Conservation (phyloP, 1,284 basidiomycete genomes). For the Leucoagaricus sp. region DNA sequence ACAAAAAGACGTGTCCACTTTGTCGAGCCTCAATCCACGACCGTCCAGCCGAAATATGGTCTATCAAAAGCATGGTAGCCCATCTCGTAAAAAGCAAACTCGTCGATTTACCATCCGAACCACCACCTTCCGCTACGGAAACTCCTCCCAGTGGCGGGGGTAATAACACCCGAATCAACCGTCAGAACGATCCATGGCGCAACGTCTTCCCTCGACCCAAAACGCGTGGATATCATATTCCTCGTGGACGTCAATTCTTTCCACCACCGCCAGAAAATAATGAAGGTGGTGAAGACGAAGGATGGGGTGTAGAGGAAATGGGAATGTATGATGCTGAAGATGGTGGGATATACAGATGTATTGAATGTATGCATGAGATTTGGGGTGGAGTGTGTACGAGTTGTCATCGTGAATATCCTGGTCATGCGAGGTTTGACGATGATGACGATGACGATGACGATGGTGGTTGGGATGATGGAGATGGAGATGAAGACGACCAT, state of each 20-base stretch:
- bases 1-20: constrained; percentile 71
- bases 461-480: constrained; percentile 1
- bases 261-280: constrained; percentile 13
- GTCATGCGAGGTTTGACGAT: constrained; percentile 37
- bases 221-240: not conserved
- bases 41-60: constrained; percentile 72
- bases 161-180: not conserved
- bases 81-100: constrained; percentile 55
- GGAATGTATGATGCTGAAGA: constrained; percentile 73
- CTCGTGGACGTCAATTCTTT: constrained; percentile 13
- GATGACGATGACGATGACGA: constrained; percentile 33
- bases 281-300: constrained; percentile 29
- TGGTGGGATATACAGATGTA: constrained; percentile 70
- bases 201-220: constrained; percentile 48
- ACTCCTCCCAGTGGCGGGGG: no score
- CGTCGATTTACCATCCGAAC: constrained; percentile 32
- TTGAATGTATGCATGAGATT: constrained; percentile 76
- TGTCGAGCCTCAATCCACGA: constrained; percentile 64
- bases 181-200: constrained; percentile 56
- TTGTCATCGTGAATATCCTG: constrained; percentile 60
- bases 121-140: constrained; percentile 18
- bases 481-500: constrained; percentile 25
- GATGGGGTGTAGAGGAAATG: constrained; percentile 35
- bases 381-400: constrained; percentile 60
- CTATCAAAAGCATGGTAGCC: constrained; percentile 64